These are phyloP conservation scores for Cicer cuneatum DNA, from an alignment of 306 rosid genomes.

Conservation along the genomic window DNA sequence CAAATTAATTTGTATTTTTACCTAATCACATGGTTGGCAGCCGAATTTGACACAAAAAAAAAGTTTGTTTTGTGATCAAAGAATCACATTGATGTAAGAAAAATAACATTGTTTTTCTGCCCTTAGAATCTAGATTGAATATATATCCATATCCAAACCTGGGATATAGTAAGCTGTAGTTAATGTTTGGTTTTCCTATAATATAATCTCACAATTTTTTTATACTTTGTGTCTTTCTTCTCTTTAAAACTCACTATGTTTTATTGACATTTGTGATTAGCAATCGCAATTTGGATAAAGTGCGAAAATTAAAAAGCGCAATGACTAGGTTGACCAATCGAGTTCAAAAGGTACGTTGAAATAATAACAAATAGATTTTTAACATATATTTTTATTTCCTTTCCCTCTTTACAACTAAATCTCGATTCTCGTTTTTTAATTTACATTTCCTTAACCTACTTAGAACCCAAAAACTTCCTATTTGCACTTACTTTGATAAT, in stretches of 20 bases:
- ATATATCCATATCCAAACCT: not conserved
- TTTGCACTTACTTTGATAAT: slow-evolving; percentile 15
- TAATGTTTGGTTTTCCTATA: slow-evolving; percentile 19
- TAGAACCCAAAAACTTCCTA: not conserved
- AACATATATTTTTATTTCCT: too few species aligned
- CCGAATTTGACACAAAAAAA: not conserved
- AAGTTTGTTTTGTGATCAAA: not conserved
- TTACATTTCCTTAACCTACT: not conserved
- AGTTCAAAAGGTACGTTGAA: slow-evolving; percentile 74
- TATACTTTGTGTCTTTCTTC: not conserved
- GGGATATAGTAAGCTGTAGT: too few species aligned
- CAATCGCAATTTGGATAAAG: slow-evolving; percentile 81
- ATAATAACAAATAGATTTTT: not conserved
- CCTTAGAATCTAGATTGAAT: not conserved
- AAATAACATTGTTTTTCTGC: not conserved
- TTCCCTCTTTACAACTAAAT: too few species aligned
- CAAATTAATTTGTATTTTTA: not conserved
- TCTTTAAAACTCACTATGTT: slow-evolving; percentile 4
- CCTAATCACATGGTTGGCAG: not conserved
- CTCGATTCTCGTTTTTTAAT: too few species aligned
- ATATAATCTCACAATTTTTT: slow-evolving; percentile 9
- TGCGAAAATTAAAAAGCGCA: slow-evolving; percentile 75
- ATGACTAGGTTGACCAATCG: slow-evolving; percentile 85
- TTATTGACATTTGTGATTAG: slow-evolving; percentile 57
- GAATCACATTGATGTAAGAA: not conserved